Conservation (phyloP, 805 yeast genomes). For the Ogataea methanolica region DNA sequence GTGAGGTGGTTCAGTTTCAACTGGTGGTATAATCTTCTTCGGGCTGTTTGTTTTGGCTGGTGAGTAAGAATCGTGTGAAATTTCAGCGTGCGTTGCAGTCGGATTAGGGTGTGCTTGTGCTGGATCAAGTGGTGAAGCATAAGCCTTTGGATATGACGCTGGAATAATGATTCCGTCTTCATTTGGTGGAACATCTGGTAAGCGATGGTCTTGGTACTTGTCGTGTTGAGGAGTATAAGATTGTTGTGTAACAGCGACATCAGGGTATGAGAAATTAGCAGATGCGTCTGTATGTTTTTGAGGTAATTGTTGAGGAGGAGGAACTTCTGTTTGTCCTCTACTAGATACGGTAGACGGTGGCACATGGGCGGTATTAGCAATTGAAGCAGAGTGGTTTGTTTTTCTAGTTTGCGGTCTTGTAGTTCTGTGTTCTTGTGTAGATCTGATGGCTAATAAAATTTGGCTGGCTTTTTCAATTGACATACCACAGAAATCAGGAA, state of each 20-base stretch:
- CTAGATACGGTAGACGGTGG: conserved; percentile 6
- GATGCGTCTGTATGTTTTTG: conserved; percentile 8
- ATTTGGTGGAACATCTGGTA: conserved; percentile 12
- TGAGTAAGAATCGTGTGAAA: too few relatives aligned
- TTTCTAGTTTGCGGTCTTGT: conserved; percentile 3
- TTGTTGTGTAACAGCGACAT: conserved; percentile 20
- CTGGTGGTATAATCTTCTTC: neutral
- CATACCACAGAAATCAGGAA: conserved; percentile 99
- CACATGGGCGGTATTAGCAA: conserved; percentile 11
- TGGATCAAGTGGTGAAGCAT: neutral
- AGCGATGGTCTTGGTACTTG: conserved; percentile 12
- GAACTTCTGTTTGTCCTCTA: conserved; percentile 5
- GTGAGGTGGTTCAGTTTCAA: neutral
- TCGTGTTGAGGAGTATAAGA: conserved; percentile 5
- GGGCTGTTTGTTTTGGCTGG: too few relatives aligned
- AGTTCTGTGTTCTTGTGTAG: conserved; percentile 45
- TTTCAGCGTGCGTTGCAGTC: too few relatives aligned
- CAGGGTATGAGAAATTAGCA: conserved; percentile 19
- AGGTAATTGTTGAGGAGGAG: conserved; percentile 12
- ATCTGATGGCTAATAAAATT: conserved; percentile 77
- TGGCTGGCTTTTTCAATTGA: conserved; percentile 94
- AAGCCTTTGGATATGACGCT: neutral
- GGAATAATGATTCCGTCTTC: conserved; percentile 1
- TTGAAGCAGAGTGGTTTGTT: neutral
- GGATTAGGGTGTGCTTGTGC: neutral